A percentile compares a stretch with the other conserved stretches of the same genome.
phyloP scores from a whole-genome alignment of 2,329 filamentous ascomycete species.

The Tympanopsis confertula region DNA sequence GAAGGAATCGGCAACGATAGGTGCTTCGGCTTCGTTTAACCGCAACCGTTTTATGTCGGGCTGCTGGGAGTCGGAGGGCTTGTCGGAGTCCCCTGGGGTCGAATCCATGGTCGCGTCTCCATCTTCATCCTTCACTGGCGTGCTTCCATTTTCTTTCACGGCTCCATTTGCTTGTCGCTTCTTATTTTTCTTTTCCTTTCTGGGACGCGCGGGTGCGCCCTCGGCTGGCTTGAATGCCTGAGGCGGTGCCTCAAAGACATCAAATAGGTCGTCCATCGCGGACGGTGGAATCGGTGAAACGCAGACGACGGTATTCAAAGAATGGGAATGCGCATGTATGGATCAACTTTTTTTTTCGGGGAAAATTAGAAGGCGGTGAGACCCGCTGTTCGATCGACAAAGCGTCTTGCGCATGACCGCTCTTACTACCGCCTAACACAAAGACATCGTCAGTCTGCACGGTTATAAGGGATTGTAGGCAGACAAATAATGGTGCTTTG shows the following conservation, averaged over 20 bases:
- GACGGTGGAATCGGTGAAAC: neutral
- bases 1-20: constrained; percentile 85
- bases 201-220: constrained; percentile 17
- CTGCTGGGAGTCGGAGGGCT: constrained; percentile 30
- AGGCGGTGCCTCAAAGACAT: constrained; percentile 65
- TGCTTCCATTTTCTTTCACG: constrained; percentile 40
- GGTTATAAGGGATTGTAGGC: too few species aligned
- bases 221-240: constrained; percentile 21
- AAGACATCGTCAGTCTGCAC: neutral
- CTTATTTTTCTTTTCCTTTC: constrained; percentile 57
- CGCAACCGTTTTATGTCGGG: constrained; percentile 53
- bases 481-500: too few species aligned
- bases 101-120: constrained; percentile 27
- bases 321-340: too few species aligned
- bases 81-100: constrained; percentile 19
- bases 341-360: too few species aligned
- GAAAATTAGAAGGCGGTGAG: constrained; percentile 18
- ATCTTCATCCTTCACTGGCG: constrained; percentile 14
- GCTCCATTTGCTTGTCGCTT: constrained; percentile 79
- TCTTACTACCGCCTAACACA: neutral
- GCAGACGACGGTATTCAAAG: constrained; percentile 2
- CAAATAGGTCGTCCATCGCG: constrained; percentile 68
- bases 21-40: constrained; percentile 56
- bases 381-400: constrained; percentile 5
- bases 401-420: constrained; percentile 3